Conservation (phyloP, 768 basidiomycete species). For the Suillus lakei region DNA sequence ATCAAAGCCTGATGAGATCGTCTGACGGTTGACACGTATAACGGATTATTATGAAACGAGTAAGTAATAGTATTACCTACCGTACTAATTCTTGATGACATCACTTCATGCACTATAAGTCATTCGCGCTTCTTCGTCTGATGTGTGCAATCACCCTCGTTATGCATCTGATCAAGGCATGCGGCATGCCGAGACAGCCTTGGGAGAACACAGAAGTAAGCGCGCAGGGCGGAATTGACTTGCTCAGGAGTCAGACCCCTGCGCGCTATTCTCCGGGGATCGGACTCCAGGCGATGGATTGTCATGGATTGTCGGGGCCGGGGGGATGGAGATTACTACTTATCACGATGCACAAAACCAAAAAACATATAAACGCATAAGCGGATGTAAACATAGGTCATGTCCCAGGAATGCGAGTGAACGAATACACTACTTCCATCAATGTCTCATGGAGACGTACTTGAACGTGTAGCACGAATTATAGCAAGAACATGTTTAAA, state of each 20-base stretch:
- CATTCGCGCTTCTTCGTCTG: neutral
- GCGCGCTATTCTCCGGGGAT: neutral
- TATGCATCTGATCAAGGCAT: no score
- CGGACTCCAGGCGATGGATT: neutral
- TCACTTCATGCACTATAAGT: neutral
- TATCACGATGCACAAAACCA: no score
- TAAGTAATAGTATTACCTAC: neutral
- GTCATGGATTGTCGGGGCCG: no score
- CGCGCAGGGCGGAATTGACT: neutral
- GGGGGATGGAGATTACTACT: no score
- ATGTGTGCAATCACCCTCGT: neutral
- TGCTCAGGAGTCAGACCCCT: neutral
- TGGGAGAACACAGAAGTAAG: neutral
- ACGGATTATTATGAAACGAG: neutral
- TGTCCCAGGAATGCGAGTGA: no score
- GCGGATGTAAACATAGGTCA: no score
- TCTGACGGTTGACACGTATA: neutral
- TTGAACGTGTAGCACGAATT: no score
- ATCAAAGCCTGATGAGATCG: neutral
- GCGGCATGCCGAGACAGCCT: no score
- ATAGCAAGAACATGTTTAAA: neutral
- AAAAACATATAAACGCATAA: no score
- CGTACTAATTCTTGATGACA: neutral
- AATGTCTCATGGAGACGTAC: no score
- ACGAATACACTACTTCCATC: no score